Percentiles rank a stretch among this genome's conserved stretches.
These are phyloP conservation scores for Hordeum marinum DNA, from an alignment of 176 grass and related monocot genomes.

Conservation along the genomic window DNA sequence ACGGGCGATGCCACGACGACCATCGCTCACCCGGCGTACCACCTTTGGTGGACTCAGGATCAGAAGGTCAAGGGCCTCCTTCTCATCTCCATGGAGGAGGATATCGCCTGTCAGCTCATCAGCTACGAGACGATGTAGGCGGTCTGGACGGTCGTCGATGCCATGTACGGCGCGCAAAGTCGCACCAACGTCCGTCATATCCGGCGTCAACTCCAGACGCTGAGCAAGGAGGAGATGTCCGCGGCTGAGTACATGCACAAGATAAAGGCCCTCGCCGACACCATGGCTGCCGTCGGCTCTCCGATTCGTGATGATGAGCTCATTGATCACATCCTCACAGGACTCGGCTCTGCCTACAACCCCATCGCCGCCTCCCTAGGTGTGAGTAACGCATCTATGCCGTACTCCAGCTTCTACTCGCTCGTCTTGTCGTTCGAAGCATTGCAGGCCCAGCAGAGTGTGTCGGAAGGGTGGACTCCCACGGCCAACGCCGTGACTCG, in stretches of 20 bases:
- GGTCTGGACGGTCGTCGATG: neutral
- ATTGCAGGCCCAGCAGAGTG: too few relatives aligned
- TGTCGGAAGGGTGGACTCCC: too few relatives aligned
- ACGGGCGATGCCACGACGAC: neutral
- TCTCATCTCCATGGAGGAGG: neutral
- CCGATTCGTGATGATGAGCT: too few relatives aligned
- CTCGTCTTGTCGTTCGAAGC: too few relatives aligned
- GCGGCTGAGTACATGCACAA: neutral
- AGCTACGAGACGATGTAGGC: neutral
- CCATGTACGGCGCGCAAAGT: neutral
- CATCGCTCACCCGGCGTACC: neutral
- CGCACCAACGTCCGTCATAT: neutral
- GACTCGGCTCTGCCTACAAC: too few relatives aligned
- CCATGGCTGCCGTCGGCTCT: neutral
- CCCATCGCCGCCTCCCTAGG: too few relatives aligned
- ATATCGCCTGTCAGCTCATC: neutral
- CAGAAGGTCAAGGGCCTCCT: neutral
- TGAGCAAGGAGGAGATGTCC: neutral
- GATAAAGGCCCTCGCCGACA: neutral
- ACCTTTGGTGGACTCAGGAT: neutral
- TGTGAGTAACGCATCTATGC: too few relatives aligned
- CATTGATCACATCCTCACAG: too few relatives aligned
- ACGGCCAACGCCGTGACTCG: too few relatives aligned
- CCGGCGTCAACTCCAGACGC: neutral
- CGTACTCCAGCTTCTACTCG: too few relatives aligned